Evolutionary conservation across 768 basidiomycete species (phyloP).

Genomic region (Lyophyllum decastes): DNA sequence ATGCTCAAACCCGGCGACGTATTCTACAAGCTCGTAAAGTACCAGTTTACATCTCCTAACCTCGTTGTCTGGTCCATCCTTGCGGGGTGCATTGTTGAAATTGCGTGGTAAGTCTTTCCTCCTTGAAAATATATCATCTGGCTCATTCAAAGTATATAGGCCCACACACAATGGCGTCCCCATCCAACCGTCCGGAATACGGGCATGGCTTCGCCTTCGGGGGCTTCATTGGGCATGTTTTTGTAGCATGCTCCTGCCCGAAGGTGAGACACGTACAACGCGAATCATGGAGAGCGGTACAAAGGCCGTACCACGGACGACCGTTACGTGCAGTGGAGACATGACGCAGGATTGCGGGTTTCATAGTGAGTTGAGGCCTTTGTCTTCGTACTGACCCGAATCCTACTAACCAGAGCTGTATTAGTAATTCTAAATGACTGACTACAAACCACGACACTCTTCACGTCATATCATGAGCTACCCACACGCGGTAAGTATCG

Average conservation of each 20-base stretch:
- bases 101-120: background rate
- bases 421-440: background rate
- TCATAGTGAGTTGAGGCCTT: no score
- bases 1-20: background rate
- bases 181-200: background rate
- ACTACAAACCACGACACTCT: background rate
- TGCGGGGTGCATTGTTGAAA: background rate
- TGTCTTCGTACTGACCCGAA: no score
- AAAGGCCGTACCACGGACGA: background rate
- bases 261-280: no score
- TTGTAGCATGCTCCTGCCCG: no score
- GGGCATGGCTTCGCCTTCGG: background rate
- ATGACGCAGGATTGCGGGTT: no score
- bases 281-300: no score
- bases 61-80: background rate
- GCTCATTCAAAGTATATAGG: background rate
- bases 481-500: background rate
- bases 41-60: background rate
- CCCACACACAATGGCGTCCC: background rate
- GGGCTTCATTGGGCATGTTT: no score
- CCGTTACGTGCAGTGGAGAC: no score
- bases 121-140: background rate
- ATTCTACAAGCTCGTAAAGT: background rate
- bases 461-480: background rate
- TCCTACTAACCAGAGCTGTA: background rate